A percentile compares a stretch with the other conserved stretches of the same genome.
phyloP scores from a whole-genome alignment of 1,284 basidiomycete species.

The Peniophora sp. region DNA sequence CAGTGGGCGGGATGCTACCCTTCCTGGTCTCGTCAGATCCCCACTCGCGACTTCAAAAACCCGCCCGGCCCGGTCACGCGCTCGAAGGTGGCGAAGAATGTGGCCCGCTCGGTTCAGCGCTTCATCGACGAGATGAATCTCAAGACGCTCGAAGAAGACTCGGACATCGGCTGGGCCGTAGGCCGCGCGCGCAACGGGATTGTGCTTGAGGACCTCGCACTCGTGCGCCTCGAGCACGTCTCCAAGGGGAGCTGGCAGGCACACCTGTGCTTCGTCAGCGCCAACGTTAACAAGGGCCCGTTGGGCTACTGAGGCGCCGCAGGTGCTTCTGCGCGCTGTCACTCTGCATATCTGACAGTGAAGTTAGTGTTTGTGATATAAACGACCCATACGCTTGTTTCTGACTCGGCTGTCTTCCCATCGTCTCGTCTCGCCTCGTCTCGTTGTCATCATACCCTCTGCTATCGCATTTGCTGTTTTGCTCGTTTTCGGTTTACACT shows the following conservation, averaged over 20 bases:
- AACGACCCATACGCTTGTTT: too few relatives aligned
- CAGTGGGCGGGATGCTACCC: slow-evolving; percentile 71
- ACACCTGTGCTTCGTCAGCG: slow-evolving; percentile 45
- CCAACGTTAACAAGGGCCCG: neutral
- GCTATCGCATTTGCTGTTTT: too few relatives aligned
- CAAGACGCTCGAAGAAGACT: slow-evolving; percentile 49
- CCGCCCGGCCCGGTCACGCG: slow-evolving; percentile 66
- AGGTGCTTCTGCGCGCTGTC: too few relatives aligned
- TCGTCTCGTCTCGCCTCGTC: too few relatives aligned
- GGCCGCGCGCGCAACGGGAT: slow-evolving; percentile 37
- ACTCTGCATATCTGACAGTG: too few relatives aligned
- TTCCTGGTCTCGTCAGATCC: slow-evolving; percentile 71
- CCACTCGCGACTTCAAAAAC: slow-evolving; percentile 67
- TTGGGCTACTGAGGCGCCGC: too few relatives aligned
- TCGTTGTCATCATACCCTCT: too few relatives aligned
- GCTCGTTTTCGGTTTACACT: too few relatives aligned
- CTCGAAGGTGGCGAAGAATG: slow-evolving; percentile 58
- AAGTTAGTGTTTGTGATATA: too few relatives aligned
- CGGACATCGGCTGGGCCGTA: slow-evolving; percentile 52
- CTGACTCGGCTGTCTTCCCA: too few relatives aligned
- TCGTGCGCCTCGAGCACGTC: slow-evolving; percentile 72
- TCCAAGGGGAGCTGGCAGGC: slow-evolving; percentile 76
- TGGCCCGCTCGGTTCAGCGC: slow-evolving; percentile 45
- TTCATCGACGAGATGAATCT: slow-evolving; percentile 23
- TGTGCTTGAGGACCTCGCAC: slow-evolving; percentile 52